Percentiles rank a stretch among this genome's conserved stretches.
Conservation (phyloP, 192 early-diverging fungal species). For the Coemansia brasiliensis region DNA sequence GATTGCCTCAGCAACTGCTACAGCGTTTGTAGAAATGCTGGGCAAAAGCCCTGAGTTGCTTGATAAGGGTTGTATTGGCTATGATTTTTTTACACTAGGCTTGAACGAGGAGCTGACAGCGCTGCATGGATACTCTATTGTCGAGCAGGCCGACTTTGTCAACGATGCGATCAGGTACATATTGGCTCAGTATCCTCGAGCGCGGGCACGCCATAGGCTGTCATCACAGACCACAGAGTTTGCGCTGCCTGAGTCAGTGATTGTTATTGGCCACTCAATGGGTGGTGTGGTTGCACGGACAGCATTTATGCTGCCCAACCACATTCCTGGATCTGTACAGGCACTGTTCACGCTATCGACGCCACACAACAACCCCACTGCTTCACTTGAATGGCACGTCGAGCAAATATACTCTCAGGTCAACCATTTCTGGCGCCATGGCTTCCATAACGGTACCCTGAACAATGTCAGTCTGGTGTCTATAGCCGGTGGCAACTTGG, state of each 20-base stretch:
- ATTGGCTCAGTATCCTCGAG: constrained; percentile 65
- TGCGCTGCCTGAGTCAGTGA: constrained; percentile 66
- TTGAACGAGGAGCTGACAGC: constrained; percentile 92
- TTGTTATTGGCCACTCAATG: constrained; percentile 94
- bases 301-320: constrained; percentile 70
- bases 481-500: constrained; percentile 86
- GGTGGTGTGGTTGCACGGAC: constrained; percentile 91
- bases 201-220: constrained; percentile 25
- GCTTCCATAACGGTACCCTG: constrained; percentile 46
- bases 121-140: constrained; percentile 75
- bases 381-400: constrained; percentile 63
- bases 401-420: constrained; percentile 65
- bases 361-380: constrained; percentile 81
- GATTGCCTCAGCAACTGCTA: constrained; percentile 72
- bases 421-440: constrained; percentile 68
- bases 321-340: constrained; percentile 66
- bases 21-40: constrained; percentile 56
- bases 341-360: constrained; percentile 88
- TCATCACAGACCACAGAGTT: constrained; percentile 25
- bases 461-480: constrained; percentile 74
- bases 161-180: constrained; percentile 80
- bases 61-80: constrained; percentile 44
- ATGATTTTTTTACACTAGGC: constrained; percentile 63
- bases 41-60: constrained; percentile 13
- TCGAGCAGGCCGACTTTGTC: constrained; percentile 85